These are phyloP conservation scores for Blastobotrys malaysiensis DNA, from an alignment of 1,139 yeast genomes.

Conservation along the genomic window DNA sequence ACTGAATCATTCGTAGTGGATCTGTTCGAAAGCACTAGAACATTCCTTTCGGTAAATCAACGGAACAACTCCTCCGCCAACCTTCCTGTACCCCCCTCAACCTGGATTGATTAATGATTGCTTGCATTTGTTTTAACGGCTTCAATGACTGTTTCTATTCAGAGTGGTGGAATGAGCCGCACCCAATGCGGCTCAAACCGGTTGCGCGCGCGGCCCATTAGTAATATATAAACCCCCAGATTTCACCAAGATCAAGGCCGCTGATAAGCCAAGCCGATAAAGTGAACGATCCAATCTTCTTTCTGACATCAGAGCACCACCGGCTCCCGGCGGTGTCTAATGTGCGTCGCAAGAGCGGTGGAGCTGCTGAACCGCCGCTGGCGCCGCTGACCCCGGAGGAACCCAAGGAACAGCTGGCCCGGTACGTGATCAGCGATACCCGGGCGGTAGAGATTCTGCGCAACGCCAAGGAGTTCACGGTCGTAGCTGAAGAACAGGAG, in stretches of 20 bases:
- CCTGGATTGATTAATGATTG: too few relatives aligned
- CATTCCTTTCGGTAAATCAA: too few relatives aligned
- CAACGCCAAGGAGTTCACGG: constrained; percentile 16
- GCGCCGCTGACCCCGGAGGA: not conserved
- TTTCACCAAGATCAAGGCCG: not conserved
- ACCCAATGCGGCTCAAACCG: not conserved
- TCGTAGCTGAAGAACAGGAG: constrained; percentile 18
- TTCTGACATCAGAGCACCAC: not conserved
- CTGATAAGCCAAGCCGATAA: not conserved
- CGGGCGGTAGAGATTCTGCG: constrained; percentile 16
- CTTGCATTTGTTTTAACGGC: too few relatives aligned
- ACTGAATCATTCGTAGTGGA: too few relatives aligned
- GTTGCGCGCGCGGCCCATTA: not conserved
- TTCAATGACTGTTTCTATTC: too few relatives aligned
- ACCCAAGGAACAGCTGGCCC: not conserved
- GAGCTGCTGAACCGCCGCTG: not conserved
- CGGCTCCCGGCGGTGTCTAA: not conserved
- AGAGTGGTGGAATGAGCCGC: too few relatives aligned
- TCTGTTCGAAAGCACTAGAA: too few relatives aligned
- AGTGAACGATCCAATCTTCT: not conserved
- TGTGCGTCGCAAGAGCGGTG: not conserved
- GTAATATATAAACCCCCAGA: not conserved
- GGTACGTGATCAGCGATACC: constrained; percentile 19
- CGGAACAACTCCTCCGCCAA: too few relatives aligned
- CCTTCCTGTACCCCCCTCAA: too few relatives aligned